Base-by-base conservation (phyloP, 1,139 yeast species). In the Suzukiozyma palmioleophila region DNA sequence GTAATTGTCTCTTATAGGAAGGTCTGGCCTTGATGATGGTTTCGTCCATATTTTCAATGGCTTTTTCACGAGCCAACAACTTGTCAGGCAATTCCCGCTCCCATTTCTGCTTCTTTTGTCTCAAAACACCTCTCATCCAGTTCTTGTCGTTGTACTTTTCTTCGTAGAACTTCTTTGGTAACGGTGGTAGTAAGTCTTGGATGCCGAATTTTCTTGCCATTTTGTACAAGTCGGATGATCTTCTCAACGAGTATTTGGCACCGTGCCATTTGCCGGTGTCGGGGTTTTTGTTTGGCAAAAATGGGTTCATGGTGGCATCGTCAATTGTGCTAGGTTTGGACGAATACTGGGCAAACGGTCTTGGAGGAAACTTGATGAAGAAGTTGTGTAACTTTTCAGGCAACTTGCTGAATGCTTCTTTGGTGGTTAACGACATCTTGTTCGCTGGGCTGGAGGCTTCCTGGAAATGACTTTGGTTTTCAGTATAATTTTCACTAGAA, bases 211-310 rank as follows among this genome's bases (percentile, higher is more conserved):
- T 77, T 56, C 78, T 73, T 5, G 97, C 97, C 54, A 85, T 65
- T 64, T 90, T 90, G 71, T 75, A 89, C 40, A 92, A 66, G 51
- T 84, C 96, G 16, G 94, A 81, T 54, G 89, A 92, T 54, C 94
- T 78, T 63, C 97, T 80, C 53, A 82, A 68, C 10, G 96, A 86
- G 62, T 79, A 86, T 47, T 80, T 74, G 18, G 97, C 86, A 39
- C 81, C 81, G 52, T 87, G 94, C 69, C 84, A 79, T 50, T 68
- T 74, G 14, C 86, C 80, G 14, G 95, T 86, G 24, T 83, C 78
- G 12, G 95, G 89, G 60, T 90, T 89, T 56, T 77, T 84, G 59
- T 88, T 89, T 22, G 95, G 84, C 42, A 88, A 62, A 59, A 92
- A 92, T 39, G 98, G 98, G 60, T 92, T 92, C 52, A 87, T 84